Evolutionary conservation across 257 asterid species (phyloP).

Genomic region (Ballota nigra): DNA sequence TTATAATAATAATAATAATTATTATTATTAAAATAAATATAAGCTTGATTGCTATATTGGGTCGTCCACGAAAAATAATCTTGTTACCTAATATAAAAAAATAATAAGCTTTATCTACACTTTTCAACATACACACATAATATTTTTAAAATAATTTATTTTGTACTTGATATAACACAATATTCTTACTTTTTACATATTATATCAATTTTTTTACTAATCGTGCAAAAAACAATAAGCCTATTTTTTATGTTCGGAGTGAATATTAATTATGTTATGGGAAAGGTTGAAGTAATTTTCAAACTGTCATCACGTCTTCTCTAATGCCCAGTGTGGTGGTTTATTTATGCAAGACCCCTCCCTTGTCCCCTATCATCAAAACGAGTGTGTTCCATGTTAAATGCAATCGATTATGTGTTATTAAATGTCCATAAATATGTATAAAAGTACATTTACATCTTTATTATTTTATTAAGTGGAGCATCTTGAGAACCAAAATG

Average conservation of each 20-base stretch:
- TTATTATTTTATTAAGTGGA: not conserved
- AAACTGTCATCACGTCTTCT: slow-evolving; percentile 47
- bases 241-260: too few species aligned
- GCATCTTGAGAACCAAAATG: not conserved
- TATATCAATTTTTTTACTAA: too few species aligned
- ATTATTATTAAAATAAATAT: too few species aligned
- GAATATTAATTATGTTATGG: slow-evolving; percentile 18
- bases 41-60: too few species aligned
- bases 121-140: too few species aligned
- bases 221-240: too few species aligned
- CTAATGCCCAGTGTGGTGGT: slow-evolving; percentile 26
- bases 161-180: too few species aligned
- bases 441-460: not conserved
- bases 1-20: not conserved
- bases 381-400: not conserved
- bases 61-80: too few species aligned
- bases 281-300: slow-evolving; percentile 58
- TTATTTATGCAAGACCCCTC: slow-evolving; percentile 16
- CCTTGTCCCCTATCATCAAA: slow-evolving; percentile 26
- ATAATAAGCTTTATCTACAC: too few species aligned
- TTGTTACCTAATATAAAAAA: too few species aligned
- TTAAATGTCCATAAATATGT: not conserved
- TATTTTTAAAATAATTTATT: too few species aligned
- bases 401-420: not conserved
- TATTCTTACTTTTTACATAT: too few species aligned